Evolutionary conservation across 352 stramenopile genomes (phyloP).

Genomic region (Pythium volutum): DNA sequence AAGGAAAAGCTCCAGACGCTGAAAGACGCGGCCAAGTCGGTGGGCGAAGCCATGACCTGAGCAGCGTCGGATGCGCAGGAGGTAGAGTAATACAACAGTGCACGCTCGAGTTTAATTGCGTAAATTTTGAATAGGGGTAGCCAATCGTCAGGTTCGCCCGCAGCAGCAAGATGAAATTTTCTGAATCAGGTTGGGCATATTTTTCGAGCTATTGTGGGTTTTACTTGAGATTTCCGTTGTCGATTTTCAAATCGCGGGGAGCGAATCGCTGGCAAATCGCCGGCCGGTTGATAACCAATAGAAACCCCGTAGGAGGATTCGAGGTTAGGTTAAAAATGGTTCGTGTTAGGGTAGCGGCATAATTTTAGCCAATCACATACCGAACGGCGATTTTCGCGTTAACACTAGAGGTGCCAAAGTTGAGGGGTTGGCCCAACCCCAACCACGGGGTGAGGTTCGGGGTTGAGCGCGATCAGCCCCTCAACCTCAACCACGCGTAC

Average conservation of each 20-base stretch:
- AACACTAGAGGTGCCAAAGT: not conserved
- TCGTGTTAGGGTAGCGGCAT: not conserved
- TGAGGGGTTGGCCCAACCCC: too few relatives aligned
- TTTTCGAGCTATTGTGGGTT: not conserved
- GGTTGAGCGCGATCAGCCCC: too few relatives aligned
- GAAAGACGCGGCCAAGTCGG: conserved; percentile 62
- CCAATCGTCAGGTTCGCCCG: too few relatives aligned
- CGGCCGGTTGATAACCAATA: not conserved
- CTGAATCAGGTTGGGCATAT: not conserved
- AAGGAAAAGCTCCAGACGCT: conserved; percentile 67
- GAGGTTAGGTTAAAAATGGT: not conserved
- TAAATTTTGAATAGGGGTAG: too few relatives aligned
- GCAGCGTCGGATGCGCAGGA: too few relatives aligned
- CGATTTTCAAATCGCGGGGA: not conserved
- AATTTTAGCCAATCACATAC: not conserved
- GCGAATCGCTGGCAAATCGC: not conserved
- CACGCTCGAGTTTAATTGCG: too few relatives aligned
- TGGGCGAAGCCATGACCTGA: conserved; percentile 55
- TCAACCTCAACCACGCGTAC: too few relatives aligned
- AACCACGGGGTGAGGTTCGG: too few relatives aligned
- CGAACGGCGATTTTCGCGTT: not conserved
- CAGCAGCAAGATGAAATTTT: too few relatives aligned
- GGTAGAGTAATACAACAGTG: too few relatives aligned
- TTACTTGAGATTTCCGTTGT: not conserved
- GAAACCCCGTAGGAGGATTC: not conserved